A percentile compares a stretch with the other conserved stretches of the same genome.
Evolutionary conservation across 148 eudicot species (phyloP).

Genomic region (Amaranthus hypochondriacus): DNA sequence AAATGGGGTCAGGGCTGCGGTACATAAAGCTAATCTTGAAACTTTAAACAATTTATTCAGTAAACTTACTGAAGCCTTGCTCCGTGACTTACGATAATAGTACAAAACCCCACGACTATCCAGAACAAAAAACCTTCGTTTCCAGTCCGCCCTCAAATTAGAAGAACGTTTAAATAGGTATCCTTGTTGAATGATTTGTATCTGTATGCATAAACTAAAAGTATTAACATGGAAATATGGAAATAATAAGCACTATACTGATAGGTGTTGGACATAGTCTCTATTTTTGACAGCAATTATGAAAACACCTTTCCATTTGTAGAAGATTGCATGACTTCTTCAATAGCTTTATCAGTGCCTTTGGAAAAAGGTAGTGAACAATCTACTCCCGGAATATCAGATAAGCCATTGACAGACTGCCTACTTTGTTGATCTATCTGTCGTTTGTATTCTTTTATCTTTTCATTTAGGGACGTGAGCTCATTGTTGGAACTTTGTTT

Average conservation of each 20-base stretch:
- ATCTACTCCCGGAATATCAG: constrained; percentile 36
- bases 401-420: constrained; percentile 41
- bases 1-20: constrained; percentile 9
- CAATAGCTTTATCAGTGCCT: constrained; percentile 62
- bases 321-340: constrained; percentile 82
- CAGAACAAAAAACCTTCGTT: constrained; percentile 91
- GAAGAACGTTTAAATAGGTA: constrained; percentile 93
- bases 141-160: constrained; percentile 93
- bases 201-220: constrained; percentile 50
- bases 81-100: constrained; percentile 88
- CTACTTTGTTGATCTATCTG: constrained; percentile 66
- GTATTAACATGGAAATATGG: not conserved
- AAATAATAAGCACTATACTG: not conserved
- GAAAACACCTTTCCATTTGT: constrained; percentile 73
- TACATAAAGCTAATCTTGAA: constrained; percentile 7
- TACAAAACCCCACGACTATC: constrained; percentile 93
- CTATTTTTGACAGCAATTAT: constrained; percentile 2
- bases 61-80: constrained; percentile 63
- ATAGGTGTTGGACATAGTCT: constrained; percentile 1
- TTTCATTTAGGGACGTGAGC: constrained; percentile 66
- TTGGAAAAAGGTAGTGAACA: constrained; percentile 41
- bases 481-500: constrained; percentile 63
- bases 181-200: constrained; percentile 94
- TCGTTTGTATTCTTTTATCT: constrained; percentile 72
- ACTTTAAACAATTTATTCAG: not conserved